A percentile compares a stretch with the other conserved stretches of the same genome.
These are phyloP conservation scores for Metschnikowia amazonensis DNA, from an alignment of 805 yeast species.

Conservation along the genomic window DNA sequence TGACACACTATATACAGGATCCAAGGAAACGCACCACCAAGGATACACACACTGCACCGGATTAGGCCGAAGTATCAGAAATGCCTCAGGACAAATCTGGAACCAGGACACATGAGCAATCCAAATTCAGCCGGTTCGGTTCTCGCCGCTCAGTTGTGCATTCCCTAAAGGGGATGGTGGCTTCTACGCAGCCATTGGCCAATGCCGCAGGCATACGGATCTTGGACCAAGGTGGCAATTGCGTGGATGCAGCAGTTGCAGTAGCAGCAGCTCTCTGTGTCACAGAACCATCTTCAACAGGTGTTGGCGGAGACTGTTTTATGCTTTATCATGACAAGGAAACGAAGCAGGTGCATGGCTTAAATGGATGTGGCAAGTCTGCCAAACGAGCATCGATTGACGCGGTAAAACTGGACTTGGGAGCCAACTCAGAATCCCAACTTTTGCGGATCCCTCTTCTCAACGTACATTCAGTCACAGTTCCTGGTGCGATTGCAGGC, in stretches of 20 bases:
- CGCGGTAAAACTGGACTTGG: conserved; percentile 35
- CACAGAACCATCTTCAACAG: conserved; percentile 57
- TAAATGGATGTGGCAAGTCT: conserved; percentile 75
- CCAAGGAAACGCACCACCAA: too few species aligned
- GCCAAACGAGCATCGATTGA: conserved; percentile 51
- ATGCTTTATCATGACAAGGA: conserved; percentile 49
- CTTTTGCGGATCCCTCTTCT: conserved; percentile 43
- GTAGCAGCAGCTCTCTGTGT: conserved; percentile 53
- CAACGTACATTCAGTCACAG: conserved; percentile 60
- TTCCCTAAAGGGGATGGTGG: conserved; percentile 67
- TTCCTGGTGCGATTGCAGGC: conserved; percentile 79
- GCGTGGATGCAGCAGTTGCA: conserved; percentile 63
- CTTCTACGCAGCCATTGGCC: conserved; percentile 75
- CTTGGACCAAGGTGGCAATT: conserved; percentile 68
- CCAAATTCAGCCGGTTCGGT: conserved; percentile 27
- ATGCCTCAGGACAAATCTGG: neutral
- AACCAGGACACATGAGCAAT: neutral
- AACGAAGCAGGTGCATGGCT: conserved; percentile 53
- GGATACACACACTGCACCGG: too few species aligned
- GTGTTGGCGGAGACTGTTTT: conserved; percentile 69
- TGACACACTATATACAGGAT: too few species aligned
- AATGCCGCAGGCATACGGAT: conserved; percentile 68
- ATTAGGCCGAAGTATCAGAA: too few species aligned
- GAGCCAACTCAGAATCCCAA: neutral
- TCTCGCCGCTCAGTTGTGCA: conserved; percentile 74